Percentiles rank a stretch among this genome's conserved stretches.
phyloP scores from a whole-genome alignment of 75 land plant species.

The Cunninghamia lanceolata region DNA sequence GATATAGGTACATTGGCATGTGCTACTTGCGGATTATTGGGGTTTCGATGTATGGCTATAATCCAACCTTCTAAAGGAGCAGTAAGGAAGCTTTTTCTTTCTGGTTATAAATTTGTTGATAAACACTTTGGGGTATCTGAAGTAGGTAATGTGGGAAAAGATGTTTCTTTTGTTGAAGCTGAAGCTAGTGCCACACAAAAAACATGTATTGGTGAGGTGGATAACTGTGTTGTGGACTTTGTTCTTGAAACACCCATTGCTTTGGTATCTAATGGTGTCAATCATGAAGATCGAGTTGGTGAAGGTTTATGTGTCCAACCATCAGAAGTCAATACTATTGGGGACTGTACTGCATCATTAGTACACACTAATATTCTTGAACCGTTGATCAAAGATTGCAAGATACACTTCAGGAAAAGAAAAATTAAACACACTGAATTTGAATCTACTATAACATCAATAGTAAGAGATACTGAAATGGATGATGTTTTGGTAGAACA shows the following conservation, averaged over 20 bases:
- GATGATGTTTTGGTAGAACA: neutral
- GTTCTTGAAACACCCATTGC: slow-evolving; percentile 7
- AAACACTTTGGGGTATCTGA: neutral
- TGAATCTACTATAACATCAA: no score
- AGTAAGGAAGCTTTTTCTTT: slow-evolving; percentile 14
- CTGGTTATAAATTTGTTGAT: neutral
- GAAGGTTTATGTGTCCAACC: neutral
- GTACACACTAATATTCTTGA: neutral
- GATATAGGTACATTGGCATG: slow-evolving; percentile 81
- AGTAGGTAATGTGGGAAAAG: neutral
- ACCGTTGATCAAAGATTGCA: no score
- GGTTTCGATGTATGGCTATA: slow-evolving; percentile 84
- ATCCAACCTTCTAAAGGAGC: slow-evolving; percentile 63
- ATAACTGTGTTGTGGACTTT: slow-evolving; percentile 1
- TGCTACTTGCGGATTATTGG: slow-evolving; percentile 95
- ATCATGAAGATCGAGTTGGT: slow-evolving; percentile 5
- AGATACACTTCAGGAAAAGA: no score
- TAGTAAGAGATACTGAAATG: neutral
- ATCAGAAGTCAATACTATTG: neutral
- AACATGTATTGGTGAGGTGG: neutral
- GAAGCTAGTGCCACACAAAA: neutral
- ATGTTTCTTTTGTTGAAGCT: neutral
- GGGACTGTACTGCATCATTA: neutral
- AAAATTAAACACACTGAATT: no score
- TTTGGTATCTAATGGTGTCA: neutral